These are phyloP conservation scores for Graphium sp. DNA, from an alignment of 2,329 filamentous ascomycete genomes.

Conservation along the genomic window DNA sequence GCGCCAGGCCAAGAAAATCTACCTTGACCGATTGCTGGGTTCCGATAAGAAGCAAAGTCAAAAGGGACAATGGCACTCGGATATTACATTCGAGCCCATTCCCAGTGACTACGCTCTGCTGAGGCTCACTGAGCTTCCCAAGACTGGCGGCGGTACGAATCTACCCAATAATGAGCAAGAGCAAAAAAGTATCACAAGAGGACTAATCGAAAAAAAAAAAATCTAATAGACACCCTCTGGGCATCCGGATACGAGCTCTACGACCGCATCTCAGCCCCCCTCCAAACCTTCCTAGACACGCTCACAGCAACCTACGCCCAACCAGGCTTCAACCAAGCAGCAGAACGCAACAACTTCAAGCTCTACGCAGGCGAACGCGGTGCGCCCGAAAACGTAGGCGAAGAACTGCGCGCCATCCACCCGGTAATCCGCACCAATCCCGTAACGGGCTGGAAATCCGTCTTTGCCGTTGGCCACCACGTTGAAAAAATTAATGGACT, in stretches of 20 bases:
- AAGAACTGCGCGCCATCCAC: slow-evolving; percentile 28
- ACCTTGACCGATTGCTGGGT: slow-evolving; percentile 12
- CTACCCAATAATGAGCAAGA: no score
- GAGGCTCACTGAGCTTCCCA: slow-evolving; percentile 37
- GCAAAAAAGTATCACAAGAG: no score
- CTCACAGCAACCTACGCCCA: slow-evolving; percentile 22
- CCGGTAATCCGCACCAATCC: slow-evolving; percentile 42
- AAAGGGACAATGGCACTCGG: slow-evolving; percentile 25
- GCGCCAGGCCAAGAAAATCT: slow-evolving; percentile 23
- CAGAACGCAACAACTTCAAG: slow-evolving; percentile 25
- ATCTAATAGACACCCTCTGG: slow-evolving; percentile 49
- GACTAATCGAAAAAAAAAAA: no score
- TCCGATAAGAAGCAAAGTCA: slow-evolving; percentile 9
- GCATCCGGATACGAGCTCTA: slow-evolving; percentile 45
- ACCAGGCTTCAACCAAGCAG: slow-evolving; percentile 26
- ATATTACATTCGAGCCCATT: slow-evolving; percentile 42
- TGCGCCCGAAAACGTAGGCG: slow-evolving; percentile 39
- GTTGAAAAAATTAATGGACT: slow-evolving; percentile 38
- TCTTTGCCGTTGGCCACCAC: slow-evolving; percentile 32
- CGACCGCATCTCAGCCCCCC: slow-evolving; percentile 31
- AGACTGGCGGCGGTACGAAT: slow-evolving; percentile 38
- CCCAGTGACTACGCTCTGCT: slow-evolving; percentile 44
- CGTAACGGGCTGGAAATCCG: slow-evolving; percentile 39
- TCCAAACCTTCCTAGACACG: slow-evolving; percentile 32
- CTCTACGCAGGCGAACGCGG: slow-evolving; percentile 27